A percentile compares a stretch with the other conserved stretches of the same genome.
Conservation (phyloP, 306 rosid species). For the Lotus japonicus region DNA sequence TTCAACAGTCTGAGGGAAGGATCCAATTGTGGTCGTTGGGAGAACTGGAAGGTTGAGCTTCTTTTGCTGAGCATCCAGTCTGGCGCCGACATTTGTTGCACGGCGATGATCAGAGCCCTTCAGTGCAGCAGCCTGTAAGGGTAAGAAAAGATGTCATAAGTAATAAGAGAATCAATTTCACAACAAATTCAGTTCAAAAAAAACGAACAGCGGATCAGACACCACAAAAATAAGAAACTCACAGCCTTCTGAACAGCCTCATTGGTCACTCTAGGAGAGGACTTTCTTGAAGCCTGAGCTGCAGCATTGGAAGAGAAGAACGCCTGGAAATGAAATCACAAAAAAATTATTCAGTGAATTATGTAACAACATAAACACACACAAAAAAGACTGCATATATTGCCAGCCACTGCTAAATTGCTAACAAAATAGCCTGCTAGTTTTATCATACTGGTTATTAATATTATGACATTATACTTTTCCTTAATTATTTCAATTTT, state of each 20-base stretch:
- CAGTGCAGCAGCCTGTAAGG: constrained; percentile 71
- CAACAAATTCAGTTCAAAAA: neutral
- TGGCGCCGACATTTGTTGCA: constrained; percentile 64
- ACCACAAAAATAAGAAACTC: constrained; percentile 33
- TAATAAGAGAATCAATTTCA: neutral
- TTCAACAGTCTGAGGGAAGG: constrained; percentile 87
- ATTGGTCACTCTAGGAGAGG: constrained; percentile 75
- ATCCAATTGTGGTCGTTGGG: constrained; percentile 88
- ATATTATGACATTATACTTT: too few species aligned
- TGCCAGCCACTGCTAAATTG: neutral
- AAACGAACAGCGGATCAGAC: neutral
- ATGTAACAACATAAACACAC: neutral
- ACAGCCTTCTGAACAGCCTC: constrained; percentile 83
- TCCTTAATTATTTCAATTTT: too few species aligned
- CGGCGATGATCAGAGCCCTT: constrained; percentile 89
- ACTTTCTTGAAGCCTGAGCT: constrained; percentile 71
- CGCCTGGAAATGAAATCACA: constrained; percentile 36
- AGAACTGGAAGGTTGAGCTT: constrained; percentile 87
- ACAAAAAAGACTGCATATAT: too few species aligned
- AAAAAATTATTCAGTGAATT: constrained; percentile 4
- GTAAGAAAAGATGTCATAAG: constrained; percentile 8
- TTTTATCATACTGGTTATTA: neutral
- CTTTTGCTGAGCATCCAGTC: constrained; percentile 85
- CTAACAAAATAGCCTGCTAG: neutral
- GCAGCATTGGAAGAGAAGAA: constrained; percentile 58